Base-by-base conservation (phyloP, 768 basidiomycete genomes). In the Trametes meyenii region DNA sequence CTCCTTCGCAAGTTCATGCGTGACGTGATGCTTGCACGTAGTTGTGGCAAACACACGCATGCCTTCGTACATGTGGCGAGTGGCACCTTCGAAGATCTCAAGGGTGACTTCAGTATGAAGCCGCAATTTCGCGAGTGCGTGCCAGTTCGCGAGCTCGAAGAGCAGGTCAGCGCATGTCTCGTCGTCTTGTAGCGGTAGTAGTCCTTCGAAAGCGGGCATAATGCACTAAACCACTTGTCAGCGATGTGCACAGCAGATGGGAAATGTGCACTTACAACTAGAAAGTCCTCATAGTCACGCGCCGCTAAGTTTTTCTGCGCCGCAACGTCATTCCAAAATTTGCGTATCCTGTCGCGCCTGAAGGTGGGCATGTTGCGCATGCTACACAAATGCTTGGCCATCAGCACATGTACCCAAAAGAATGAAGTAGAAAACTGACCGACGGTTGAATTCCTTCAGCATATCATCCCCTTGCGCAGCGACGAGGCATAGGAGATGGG, bases 121-220 rank as follows among this genome's bases (percentile, higher is more conserved):
- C 6, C 73, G 71, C 0, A 80, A 68, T 59, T 81, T 81, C 0
- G 76, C 77, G 13, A 74, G 67, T 0, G 70, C 72, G 63, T 80
- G 80, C 79, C 77, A 79, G 13, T 69, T 64, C 0, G 70, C 72
- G 2, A 74, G 56, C 11, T 57, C 46, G 61, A 74, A 81, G 1
- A 81, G 65, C 0, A 80, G 60, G 26, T 76, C 70, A 21, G 71
- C 62, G 4, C 80, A 58, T 1, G 62, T 57, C 2, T 58, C 45
- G 19, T 73, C 51, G 26, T 72, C 55, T 0, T 55, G 50, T 2
- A 50, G 44, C 1, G 69, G 65, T 1, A 75, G 57, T 0, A 75
- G 57, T 0, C 69, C 70, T 6, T 81, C 75, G 33, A 80, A 78
- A 0, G 68, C 74, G 0, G 79, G 78, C 2, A 79, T 69, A 0